Base-by-base conservation (phyloP, 1,284 basidiomycete species). In the Cryptococcus floricola region DNA sequence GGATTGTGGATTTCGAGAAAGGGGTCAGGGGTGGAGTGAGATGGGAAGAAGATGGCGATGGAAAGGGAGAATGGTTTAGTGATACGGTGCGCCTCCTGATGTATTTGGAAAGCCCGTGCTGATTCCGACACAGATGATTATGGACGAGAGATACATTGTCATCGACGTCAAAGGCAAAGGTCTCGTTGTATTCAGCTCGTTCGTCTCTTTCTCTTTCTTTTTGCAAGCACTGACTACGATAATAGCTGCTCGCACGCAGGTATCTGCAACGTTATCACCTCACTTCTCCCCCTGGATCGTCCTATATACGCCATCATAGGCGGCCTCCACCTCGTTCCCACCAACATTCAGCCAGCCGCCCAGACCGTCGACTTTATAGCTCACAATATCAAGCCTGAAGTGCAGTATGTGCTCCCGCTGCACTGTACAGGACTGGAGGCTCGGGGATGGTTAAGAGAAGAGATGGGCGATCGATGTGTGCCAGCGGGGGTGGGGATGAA, bases 241-340 rank as follows among this genome's bases (percentile, higher is more conserved):
- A 27, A 37, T 5, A 31, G 87, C 10, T 89, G 87, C 70, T 89
- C 87, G 5, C 87, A 91, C 74, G 87, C 89, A 4, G 88, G 88
- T 0, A 89, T 91, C 56, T 85, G 89, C 54, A 91, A 91, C 62
- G 88, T 90, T 39, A 77, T 88, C 56, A 84, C 81, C 60, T 55
- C 52, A n/a, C 46, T 54, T 4, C 39, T 84, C 87, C 63, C 88
- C 85, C 0, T 77, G 85, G 5, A 69, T 70, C 78, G 88, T 54
- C 89, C 88, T 0, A 79, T 91, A 44, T 82, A 89, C 69, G 89
- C 89, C 85, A 87, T 90, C 52, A 81, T 89, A 43, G 88, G 88
- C 4, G 89, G 89, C 10, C 77, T 91, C 14, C 89, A 91, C 70
- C 83, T 91, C 44, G n/a, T 16, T 19, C 19, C 18, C 44, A n/a